These are phyloP conservation scores for Saprolegnia diclina DNA, from an alignment of 352 stramenopile species.

Conservation along the genomic window DNA sequence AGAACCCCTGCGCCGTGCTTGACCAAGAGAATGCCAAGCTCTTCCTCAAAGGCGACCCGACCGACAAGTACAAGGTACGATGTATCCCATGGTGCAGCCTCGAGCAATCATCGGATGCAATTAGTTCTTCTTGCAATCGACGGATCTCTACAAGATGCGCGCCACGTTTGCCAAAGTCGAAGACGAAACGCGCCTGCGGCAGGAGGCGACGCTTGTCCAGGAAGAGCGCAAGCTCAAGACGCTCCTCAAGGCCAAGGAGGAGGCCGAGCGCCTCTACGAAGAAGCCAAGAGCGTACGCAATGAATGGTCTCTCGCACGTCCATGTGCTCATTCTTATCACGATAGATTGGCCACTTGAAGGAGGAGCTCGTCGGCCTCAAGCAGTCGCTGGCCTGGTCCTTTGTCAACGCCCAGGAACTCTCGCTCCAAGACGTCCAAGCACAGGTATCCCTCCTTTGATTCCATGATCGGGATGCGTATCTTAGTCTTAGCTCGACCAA, in stretches of 20 bases:
- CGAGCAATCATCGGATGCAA: too few species aligned
- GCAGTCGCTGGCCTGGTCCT: slow-evolving; percentile 76
- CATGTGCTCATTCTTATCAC: neutral
- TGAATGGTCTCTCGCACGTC: neutral
- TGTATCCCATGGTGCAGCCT: slow-evolving; percentile 1
- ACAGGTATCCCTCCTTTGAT: too few species aligned
- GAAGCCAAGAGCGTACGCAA: slow-evolving; percentile 61
- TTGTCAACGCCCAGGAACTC: slow-evolving; percentile 63
- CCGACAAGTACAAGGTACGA: slow-evolving; percentile 91
- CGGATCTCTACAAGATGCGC: slow-evolving; percentile 90
- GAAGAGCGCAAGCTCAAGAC: slow-evolving; percentile 56
- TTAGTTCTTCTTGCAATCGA: slow-evolving; percentile 96
- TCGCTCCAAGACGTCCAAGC: slow-evolving; percentile 1
- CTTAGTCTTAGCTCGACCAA: slow-evolving; percentile 15
- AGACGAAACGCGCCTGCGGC: slow-evolving; percentile 57
- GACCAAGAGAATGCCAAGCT: slow-evolving; percentile 98
- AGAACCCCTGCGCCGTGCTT: slow-evolving; percentile 96
- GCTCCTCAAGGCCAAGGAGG: slow-evolving; percentile 52
- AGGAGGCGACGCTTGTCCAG: slow-evolving; percentile 54
- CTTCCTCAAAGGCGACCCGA: slow-evolving; percentile 92
- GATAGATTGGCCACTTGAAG: slow-evolving; percentile 69
- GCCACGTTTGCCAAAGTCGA: slow-evolving; percentile 83
- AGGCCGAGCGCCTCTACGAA: slow-evolving; percentile 64
- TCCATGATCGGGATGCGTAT: too few species aligned
- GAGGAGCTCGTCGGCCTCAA: slow-evolving; percentile 66